Evolutionary conservation across 371 early-diverging fungal species (phyloP).

Genomic region (Entomophthora muscae): DNA sequence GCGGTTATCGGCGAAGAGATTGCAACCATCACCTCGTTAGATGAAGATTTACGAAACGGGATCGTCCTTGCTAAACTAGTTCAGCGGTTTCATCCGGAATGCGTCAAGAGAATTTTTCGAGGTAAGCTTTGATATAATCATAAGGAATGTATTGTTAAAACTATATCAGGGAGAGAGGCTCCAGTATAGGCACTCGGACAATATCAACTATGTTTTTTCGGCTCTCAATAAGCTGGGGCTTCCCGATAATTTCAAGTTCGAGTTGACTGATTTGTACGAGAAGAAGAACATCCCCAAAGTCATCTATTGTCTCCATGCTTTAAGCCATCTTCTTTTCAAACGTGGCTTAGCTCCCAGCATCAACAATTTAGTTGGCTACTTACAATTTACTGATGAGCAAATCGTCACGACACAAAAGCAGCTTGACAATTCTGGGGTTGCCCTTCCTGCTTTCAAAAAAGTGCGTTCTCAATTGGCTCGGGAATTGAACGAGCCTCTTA

Average conservation of each 20-base stretch:
- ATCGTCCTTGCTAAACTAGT: conserved; percentile 87
- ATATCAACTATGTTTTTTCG: conserved; percentile 88
- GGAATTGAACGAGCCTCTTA: conserved; percentile 33
- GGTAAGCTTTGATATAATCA: conserved; percentile 22
- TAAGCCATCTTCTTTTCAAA: conserved; percentile 80
- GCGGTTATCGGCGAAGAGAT: conserved; percentile 74
- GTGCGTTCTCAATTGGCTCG: conserved; percentile 45
- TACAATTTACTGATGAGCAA: conserved; percentile 83
- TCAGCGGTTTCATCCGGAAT: conserved; percentile 60
- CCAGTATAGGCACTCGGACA: conserved; percentile 96
- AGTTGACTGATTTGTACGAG: conserved; percentile 97
- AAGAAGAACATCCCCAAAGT: conserved; percentile 99
- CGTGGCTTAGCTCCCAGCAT: conserved; percentile 77
- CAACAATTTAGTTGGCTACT: conserved; percentile 76
- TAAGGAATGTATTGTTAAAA: no score
- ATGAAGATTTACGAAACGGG: conserved; percentile 89
- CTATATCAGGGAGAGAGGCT: conserved; percentile 57
- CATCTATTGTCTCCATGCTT: conserved; percentile 98
- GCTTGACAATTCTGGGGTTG: conserved; percentile 56
- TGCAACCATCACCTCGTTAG: conserved; percentile 54
- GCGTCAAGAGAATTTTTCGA: conserved; percentile 78
- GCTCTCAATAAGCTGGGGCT: conserved; percentile 67
- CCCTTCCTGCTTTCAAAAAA: conserved; percentile 69
- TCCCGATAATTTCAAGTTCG: conserved; percentile 94
- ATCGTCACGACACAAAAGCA: conserved; percentile 64